Percentiles rank a stretch among this genome's conserved stretches.
Evolutionary conservation across 225 moss, liverwort and hornwort species (phyloP).

Genomic region (Bryoerythrophyllum caledonicum): DNA sequence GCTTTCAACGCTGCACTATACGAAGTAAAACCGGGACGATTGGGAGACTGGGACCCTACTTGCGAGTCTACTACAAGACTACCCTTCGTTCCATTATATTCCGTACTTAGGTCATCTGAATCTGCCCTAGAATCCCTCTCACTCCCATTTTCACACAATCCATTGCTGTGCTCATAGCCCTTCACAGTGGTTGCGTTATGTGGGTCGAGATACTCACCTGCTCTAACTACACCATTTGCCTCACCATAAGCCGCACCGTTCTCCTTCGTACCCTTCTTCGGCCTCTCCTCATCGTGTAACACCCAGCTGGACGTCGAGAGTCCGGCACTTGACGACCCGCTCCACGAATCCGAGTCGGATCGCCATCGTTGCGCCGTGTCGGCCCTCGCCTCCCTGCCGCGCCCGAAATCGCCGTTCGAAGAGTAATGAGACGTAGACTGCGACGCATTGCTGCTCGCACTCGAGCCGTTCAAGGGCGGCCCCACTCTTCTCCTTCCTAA

Average conservation of each 20-base stretch:
- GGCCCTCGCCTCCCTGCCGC: conserved; percentile 69
- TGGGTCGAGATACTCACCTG: conserved; percentile 59
- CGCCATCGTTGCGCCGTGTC: conserved; percentile 89
- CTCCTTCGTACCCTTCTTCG: conserved; percentile 69
- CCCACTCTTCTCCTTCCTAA: conserved; percentile 63
- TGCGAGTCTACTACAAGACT: conserved; percentile 50
- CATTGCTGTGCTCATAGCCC: conserved; percentile 54
- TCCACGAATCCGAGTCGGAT: conserved; percentile 82
- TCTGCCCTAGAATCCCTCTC: conserved; percentile 69
- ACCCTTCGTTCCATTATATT: conserved; percentile 56
- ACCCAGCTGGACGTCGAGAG: conserved; percentile 74
- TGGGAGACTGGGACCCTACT: conserved; percentile 48
- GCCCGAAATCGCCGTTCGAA: conserved; percentile 65
- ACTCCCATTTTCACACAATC: conserved; percentile 67
- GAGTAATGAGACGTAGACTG: conserved; percentile 49
- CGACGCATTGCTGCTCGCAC: conserved; percentile 45
- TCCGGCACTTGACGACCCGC: conserved; percentile 80
- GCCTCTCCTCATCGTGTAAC: conserved; percentile 83
- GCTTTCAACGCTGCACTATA: conserved; percentile 99
- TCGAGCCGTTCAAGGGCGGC: conserved; percentile 48
- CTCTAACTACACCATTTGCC: conserved; percentile 59
- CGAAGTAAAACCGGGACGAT: conserved; percentile 78
- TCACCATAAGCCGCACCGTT: conserved; percentile 65
- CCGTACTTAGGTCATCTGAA: conserved; percentile 57
- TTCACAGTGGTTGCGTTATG: conserved; percentile 52